Evolutionary conservation across 164 flowering plant genomes (phyloP), one percentile per base, ranked within the genome.

Genomic region (Vitis amurensis): DNA sequence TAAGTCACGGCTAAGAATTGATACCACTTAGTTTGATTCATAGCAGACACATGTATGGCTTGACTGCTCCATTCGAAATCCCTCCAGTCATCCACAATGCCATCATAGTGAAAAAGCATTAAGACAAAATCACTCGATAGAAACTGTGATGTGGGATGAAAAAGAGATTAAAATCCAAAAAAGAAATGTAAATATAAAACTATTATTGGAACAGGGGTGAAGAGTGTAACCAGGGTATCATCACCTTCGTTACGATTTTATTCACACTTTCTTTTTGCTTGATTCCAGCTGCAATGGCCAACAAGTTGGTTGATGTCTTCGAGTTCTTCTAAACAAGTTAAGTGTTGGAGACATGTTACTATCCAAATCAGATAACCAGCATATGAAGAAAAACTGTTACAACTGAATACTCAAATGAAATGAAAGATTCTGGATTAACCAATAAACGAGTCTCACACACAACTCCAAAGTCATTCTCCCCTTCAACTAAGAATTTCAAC

Each of bases 21-120:
- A 60, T 74, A 82, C 87, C 87, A 84, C 61, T 84, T 84, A 4
- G 87, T 84, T 69, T 84, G 87, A 69, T 78, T 74, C 53, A 69
- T 50, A 29, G 82, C 87, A 68, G 82, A 74, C 9, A 82, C 67
- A 70, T 82, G 87, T 50, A 84, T 72, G 12, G 71, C 82, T 10
- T 10, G 64, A 5, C 55, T 29, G 55, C 69, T 74, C 87, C 87
- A 84, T 51, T 80, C 79, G 0, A 82, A 64, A 48, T 82, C 81
- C 29, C 61, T 78, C 87, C 87, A 84, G 3, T 69, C 79, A 74
- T 82, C 79, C 29, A 82, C 79, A 27, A 61, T 58, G 5, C 81
- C 84, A 55, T 84, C 87, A 59, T 84, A 84, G 61, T 84, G 87
- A 47, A 84, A 84, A 59, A 84, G 82, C 86, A 84, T 80, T 37